phyloP scores from a whole-genome alignment of 2,329 filamentous ascomycete genomes.

The Endocalyx cinctus region DNA sequence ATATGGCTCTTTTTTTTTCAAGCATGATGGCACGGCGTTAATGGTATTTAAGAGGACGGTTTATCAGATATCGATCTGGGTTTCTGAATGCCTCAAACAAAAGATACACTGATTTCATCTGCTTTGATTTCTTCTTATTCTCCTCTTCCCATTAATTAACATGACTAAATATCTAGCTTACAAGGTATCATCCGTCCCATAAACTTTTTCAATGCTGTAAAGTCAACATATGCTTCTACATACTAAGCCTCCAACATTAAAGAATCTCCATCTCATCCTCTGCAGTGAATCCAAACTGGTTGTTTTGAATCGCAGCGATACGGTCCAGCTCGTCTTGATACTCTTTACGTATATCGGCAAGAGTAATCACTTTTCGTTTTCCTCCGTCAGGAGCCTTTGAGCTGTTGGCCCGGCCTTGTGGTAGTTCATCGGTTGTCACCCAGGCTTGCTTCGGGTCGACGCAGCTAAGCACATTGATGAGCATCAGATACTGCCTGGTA shows the following conservation, averaged over 20 bases:
- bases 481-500: constrained; percentile 74
- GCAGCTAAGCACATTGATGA: constrained; percentile 90
- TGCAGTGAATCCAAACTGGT: constrained; percentile 73
- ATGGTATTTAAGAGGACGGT: constrained; percentile 14
- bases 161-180: too few relatives aligned
- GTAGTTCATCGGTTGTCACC: constrained; percentile 53
- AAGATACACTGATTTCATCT: too few relatives aligned
- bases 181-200: constrained; percentile 24
- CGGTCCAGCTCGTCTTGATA: constrained; percentile 89
- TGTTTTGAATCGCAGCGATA: constrained; percentile 80
- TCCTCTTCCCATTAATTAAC: too few relatives aligned
- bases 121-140: too few relatives aligned
- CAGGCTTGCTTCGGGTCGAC: constrained; percentile 77
- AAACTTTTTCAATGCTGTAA: constrained; percentile 17
- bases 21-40: constrained; percentile 26
- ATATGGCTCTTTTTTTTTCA: constrained; percentile 13
- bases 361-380: constrained; percentile 74
- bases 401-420: constrained; percentile 22
- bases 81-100: too few relatives aligned
- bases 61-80: constrained; percentile 6
- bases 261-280: constrained; percentile 52
- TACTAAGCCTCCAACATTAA: too few relatives aligned
- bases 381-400: constrained; percentile 20
- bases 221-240: too few relatives aligned
- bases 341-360: constrained; percentile 80